Evolutionary conservation across 768 basidiomycete genomes (phyloP).

Genomic region (Pisolithus orientalis): DNA sequence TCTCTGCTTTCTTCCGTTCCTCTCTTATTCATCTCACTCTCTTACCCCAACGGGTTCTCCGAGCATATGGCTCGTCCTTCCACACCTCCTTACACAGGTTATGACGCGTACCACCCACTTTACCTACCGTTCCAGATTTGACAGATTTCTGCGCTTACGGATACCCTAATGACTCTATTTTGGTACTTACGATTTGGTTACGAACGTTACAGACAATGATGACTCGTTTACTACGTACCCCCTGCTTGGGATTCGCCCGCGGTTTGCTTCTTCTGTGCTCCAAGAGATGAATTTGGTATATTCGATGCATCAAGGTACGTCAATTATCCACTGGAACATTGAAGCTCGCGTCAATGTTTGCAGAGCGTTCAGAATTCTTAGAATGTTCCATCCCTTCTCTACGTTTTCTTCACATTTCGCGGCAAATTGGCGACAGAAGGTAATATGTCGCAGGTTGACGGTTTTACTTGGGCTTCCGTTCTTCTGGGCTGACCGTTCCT

Average conservation of each 20-base stretch:
- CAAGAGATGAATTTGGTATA: too few relatives aligned
- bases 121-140: constrained; percentile 21
- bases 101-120: constrained; percentile 11
- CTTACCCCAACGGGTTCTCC: constrained; percentile 6
- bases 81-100: constrained; percentile 7
- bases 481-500: not conserved
- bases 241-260: not conserved
- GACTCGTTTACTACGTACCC: constrained; percentile 6
- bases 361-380: too few relatives aligned
- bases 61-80: constrained; percentile 8
- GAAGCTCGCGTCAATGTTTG: too few relatives aligned
- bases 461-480: not conserved
- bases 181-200: constrained; percentile 16
- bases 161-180: constrained; percentile 12
- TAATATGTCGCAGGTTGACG: not conserved
- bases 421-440: too few relatives aligned
- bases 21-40: constrained; percentile 16
- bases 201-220: constrained; percentile 20
- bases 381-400: too few relatives aligned
- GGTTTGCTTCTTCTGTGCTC: not conserved
- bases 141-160: constrained; percentile 26
- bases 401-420: too few relatives aligned
- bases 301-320: not conserved
- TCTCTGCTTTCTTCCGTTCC: constrained; percentile 8
- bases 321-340: not conserved